Percentiles rank a stretch among this genome's conserved stretches.
Conservation (phyloP, 2,329 filamentous ascomycete species). For the Cryoendolithus antarcticus region DNA sequence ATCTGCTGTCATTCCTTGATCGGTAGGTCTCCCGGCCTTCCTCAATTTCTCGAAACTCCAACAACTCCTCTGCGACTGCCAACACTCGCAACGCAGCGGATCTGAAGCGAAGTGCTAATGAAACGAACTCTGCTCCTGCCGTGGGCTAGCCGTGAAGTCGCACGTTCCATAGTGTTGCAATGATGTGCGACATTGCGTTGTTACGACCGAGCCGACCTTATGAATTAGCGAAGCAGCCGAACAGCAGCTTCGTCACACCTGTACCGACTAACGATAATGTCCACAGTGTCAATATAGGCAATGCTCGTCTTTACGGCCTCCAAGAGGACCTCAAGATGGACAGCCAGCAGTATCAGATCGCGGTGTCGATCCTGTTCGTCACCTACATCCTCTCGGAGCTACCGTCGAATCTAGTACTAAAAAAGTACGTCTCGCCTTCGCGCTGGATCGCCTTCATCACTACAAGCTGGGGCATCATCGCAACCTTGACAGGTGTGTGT, state of each 20-base stretch:
- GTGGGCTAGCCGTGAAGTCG: not conserved
- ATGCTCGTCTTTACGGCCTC: conserved; percentile 31
- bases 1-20: conserved; percentile 44
- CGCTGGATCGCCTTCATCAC: conserved; percentile 21
- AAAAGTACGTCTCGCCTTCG: conserved; percentile 33
- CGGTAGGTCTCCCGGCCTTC: conserved; percentile 28
- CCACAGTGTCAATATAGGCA: conserved; percentile 30
- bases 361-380: conserved; percentile 10
- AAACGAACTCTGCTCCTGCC: not conserved
- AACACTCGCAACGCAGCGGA: not conserved
- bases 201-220: not conserved
- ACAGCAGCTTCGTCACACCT: not conserved
- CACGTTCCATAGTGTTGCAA: not conserved
- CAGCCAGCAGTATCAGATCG: conserved; percentile 25
- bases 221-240: not conserved
- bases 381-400: conserved; percentile 33
- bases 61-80: not conserved
- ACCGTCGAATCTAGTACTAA: conserved; percentile 36
- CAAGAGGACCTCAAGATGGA: conserved; percentile 32
- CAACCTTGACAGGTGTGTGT: conserved; percentile 37
- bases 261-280: not conserved
- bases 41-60: not conserved
- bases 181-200: not conserved
- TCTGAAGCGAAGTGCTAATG: too few species aligned
- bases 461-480: conserved; percentile 25